These are phyloP conservation scores for Colletotrichum paranaense DNA, from an alignment of 2,329 filamentous ascomycete genomes.

Conservation along the genomic window DNA sequence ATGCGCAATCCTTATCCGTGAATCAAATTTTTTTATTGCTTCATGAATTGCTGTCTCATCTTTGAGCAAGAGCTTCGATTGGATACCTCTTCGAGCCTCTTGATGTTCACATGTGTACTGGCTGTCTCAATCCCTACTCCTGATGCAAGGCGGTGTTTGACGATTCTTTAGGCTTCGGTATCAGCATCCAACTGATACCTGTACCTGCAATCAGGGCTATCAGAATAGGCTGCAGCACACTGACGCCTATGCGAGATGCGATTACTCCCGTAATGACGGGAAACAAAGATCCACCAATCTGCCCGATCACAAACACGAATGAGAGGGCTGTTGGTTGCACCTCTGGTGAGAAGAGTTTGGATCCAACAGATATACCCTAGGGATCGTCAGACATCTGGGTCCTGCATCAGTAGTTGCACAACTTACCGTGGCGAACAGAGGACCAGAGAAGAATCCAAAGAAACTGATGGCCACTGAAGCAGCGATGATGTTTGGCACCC, in stretches of 20 bases:
- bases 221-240: constrained; percentile 63
- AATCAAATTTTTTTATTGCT: too few relatives aligned
- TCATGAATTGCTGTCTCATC: not conserved
- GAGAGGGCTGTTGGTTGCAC: constrained; percentile 50
- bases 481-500: constrained; percentile 56
- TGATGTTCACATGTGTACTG: not conserved
- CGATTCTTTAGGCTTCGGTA: constrained; percentile 49
- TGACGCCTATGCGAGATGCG: constrained; percentile 56
- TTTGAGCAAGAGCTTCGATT: not conserved
- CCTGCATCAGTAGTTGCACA: not conserved
- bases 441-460: constrained; percentile 68
- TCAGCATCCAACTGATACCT: constrained; percentile 58
- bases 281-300: constrained; percentile 66
- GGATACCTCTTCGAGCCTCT: not conserved
- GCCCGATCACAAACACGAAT: constrained; percentile 68
- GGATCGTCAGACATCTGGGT: not conserved
- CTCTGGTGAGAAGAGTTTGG: constrained; percentile 58
- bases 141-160: constrained; percentile 46
- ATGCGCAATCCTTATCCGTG: too few relatives aligned
- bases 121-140: constrained; percentile 39
- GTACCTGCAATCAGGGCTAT: constrained; percentile 59
- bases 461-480: constrained; percentile 65
- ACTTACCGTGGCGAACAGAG: constrained; percentile 66
- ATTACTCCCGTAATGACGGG: constrained; percentile 66
- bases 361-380: constrained; percentile 64